Base-by-base conservation (phyloP, 768 basidiomycete species). In the Mycena floridula region DNA sequence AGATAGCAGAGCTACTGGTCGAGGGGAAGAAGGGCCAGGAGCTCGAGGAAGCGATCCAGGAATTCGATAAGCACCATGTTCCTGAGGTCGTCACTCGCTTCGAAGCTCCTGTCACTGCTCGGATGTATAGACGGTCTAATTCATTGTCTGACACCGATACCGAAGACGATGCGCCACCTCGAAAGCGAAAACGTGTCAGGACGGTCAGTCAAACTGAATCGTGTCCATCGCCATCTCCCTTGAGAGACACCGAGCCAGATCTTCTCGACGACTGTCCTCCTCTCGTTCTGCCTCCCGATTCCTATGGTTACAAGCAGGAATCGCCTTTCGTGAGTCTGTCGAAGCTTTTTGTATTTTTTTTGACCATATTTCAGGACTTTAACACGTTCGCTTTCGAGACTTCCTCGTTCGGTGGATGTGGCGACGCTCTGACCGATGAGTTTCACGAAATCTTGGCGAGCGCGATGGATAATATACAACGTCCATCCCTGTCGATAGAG, bases 31-130 rank as follows among this genome's bases (percentile, higher is more conserved):
- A 69, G 35, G 82, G 81, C 28, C 68, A 64, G 24, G 77, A 79
- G 44, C 68, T 75, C 28, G 75, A 79, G 50, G 69, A 65, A 15
- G 79, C 76, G 24, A 68, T 69, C 61, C 73, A 67, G 57, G 79
- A 70, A 64, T 73, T 69, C 67, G 82, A 69, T 67, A 67, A 70
- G 53, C 55, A 70, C 51, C 70, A 72, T 55, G 64, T 74, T 30
- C 72, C 82, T 8, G 73, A 80, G 59, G 65, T 87, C 54, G 69
- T 84, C 35, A 85, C 85, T 8, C 73, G 83, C 42, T 87, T 87
- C 58, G 83, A 86, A 59, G 69, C 74, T 1, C 85, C 85, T 32
- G 76, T 87, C 30, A 87, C 85, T 1, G 84, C 80, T n/a, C 72
- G 76, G 42, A 69, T 74, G 37, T 89, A 77, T 65, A 74, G 76